Evolutionary conservation across 129 eudicot species (phyloP).

Genomic region (Gnaphalium uliginosum): DNA sequence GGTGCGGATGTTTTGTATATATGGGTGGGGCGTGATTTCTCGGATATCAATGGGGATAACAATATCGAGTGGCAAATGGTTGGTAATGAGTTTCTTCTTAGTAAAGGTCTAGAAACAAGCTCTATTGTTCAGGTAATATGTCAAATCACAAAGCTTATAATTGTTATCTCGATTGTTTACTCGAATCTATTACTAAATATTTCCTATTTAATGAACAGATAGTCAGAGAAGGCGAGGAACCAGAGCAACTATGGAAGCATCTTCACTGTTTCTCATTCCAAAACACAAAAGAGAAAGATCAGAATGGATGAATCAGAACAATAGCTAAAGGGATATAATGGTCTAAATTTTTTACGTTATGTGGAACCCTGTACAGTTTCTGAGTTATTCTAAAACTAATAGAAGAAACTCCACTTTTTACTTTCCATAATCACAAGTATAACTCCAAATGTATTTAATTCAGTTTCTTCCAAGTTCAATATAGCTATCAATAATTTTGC

Average conservation of each 20-base stretch:
- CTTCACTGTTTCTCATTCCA: slow-evolving; percentile 42
- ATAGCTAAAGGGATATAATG: slow-evolving; percentile 9
- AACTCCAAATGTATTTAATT: slow-evolving; percentile 18
- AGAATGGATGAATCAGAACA: slow-evolving; percentile 23
- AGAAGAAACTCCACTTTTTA: background rate
- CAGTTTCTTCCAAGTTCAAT: slow-evolving; percentile 12
- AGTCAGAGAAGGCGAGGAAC: slow-evolving; percentile 42
- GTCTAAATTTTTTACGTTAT: slow-evolving; percentile 19
- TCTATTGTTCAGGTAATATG: slow-evolving; percentile 38
- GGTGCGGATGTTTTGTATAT: slow-evolving; percentile 22
- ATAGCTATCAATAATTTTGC: slow-evolving; percentile 1
- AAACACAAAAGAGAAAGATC: slow-evolving; percentile 28
- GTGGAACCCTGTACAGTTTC: slow-evolving; percentile 37
- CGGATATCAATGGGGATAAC: background rate
- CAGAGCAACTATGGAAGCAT: slow-evolving; percentile 44
- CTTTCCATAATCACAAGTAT: background rate
- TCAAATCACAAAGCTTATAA: background rate
- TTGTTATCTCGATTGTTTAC: background rate
- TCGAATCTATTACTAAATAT: slow-evolving; percentile 18
- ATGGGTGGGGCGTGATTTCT: slow-evolving; percentile 35
- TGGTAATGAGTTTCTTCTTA: slow-evolving; percentile 35
- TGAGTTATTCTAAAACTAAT: slow-evolving; percentile 15
- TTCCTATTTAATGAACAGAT: slow-evolving; percentile 24
- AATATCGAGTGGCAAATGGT: slow-evolving; percentile 25
- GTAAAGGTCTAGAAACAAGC: slow-evolving; percentile 27